Conservation (phyloP, 441 rosid genomes). For the Corymbia calophylla region DNA sequence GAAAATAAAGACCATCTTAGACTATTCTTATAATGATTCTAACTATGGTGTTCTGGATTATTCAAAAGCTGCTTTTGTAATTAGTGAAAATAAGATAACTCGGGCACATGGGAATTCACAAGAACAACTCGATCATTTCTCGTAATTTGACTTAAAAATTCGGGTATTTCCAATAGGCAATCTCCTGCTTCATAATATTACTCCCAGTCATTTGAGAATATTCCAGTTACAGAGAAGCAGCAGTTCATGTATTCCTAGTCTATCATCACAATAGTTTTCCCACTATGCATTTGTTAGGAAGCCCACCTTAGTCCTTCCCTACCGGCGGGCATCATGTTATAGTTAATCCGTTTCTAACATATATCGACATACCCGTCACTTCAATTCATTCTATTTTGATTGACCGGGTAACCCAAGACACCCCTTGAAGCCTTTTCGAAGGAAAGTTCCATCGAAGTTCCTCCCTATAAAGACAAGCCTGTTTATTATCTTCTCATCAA, state of each 20-base stretch:
- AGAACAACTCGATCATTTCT: neutral
- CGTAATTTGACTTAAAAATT: neutral
- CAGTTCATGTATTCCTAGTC: neutral
- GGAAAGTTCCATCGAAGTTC: slow-evolving; percentile 43
- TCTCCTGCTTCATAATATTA: neutral
- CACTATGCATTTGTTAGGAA: neutral
- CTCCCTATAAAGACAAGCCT: slow-evolving; percentile 64
- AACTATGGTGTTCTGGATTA: neutral
- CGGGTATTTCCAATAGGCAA: neutral
- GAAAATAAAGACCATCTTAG: neutral
- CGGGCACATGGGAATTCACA: neutral
- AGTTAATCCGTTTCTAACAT: neutral
- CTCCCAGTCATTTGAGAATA: neutral
- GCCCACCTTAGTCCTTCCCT: neutral
- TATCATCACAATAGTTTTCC: neutral
- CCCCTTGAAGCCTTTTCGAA: slow-evolving; percentile 56
- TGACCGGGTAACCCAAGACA: slow-evolving; percentile 26
- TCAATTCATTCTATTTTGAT: neutral
- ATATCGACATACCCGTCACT: neutral
- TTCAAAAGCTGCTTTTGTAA: neutral
- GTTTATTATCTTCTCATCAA: slow-evolving; percentile 50
- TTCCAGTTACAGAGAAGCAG: neutral
- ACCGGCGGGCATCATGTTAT: neutral
- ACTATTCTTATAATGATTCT: neutral
- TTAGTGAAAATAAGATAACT: neutral